Percentiles rank a stretch among this genome's conserved stretches.
Evolutionary conservation across 108 stramenopile species (phyloP).

Genomic region (Skeletonema potamos): DNA sequence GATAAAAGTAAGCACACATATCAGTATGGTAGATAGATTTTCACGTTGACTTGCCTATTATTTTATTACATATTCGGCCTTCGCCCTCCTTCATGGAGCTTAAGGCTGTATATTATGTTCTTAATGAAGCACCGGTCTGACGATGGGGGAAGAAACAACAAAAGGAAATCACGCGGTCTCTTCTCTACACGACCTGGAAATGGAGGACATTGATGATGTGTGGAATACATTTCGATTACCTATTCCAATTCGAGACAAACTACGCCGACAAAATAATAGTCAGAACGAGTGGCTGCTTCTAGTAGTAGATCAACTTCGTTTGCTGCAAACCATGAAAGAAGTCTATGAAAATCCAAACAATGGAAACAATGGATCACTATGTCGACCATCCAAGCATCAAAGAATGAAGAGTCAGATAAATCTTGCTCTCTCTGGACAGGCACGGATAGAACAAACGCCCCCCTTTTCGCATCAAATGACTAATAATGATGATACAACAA

Average conservation of each 20-base stretch:
- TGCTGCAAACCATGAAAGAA: conserved; percentile 23
- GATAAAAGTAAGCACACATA: too few species aligned
- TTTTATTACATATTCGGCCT: too few species aligned
- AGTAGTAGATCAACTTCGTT: conserved; percentile 23
- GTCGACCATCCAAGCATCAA: neutral
- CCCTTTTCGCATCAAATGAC: conserved; percentile 3
- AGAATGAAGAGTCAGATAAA: neutral
- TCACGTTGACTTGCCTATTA: too few species aligned
- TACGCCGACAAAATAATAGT: neutral
- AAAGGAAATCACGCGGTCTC: neutral
- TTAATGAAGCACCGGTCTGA: too few species aligned
- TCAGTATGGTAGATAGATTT: too few species aligned
- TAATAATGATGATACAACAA: conserved; percentile 3
- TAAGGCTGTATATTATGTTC: too few species aligned
- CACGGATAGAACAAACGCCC: conserved; percentile 14
- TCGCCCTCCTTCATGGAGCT: too few species aligned
- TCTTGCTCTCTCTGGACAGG: neutral
- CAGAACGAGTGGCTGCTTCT: conserved; percentile 17
- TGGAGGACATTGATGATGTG: conserved; percentile 9
- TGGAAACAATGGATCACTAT: neutral
- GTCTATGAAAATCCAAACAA: neutral
- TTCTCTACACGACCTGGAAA: neutral
- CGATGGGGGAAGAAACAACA: neutral
- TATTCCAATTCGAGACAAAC: conserved; percentile 11
- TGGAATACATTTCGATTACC: conserved; percentile 24